Evolutionary conservation across 108 stramenopile species (phyloP), one percentile per base, ranked within the genome.

Genomic region (Fistulifera pelliculosa): DNA sequence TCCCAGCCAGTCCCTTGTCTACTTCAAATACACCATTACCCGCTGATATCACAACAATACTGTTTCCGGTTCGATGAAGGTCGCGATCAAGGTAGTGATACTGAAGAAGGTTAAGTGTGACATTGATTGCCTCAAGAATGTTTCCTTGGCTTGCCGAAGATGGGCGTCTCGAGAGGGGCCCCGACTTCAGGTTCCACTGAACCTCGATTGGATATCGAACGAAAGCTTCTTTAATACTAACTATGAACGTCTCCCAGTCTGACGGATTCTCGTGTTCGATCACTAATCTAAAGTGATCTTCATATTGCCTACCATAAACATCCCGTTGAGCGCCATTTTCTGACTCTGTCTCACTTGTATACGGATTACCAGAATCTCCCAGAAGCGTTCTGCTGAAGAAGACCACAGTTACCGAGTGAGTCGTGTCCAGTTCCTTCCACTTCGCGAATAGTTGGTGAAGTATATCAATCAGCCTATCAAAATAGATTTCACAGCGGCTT

Each of bases 31-130:
- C 91, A 21, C 99, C 99, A 52, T 74, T 71, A n/a, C 96, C 96
- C n/a, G 97, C 70, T 2, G 94, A 80, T 17, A 99, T 76, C 21
- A 96, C 70, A 31, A 98, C 94, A 50, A 98, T 92, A 23, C 79
- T 82, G 43, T 99, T 96, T 6, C 98, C 98, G 5, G 94, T 94
- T 47, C 94, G 62, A 55, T 77, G 77, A 15, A 99, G 69, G 64
- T 97, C 96, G 14, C 97, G 70, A 54, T 97, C 97, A 55, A 98
- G 66, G 60, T 84, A 96, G 72, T 98, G 97, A 54, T 85, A 93
- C 50, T 96, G 90, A 22, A 98, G 79, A 15, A 97, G 69, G 59
- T 99, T 98, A 13, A 98, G 71, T n/a, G 94, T 91, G 6, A 96
- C 80, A 56, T 99, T 99, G 67, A 98, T 81, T 6, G 98, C 95